These are phyloP conservation scores for Leptographium flavum DNA, from an alignment of 2,329 filamentous ascomycete species.

Conservation along the genomic window DNA sequence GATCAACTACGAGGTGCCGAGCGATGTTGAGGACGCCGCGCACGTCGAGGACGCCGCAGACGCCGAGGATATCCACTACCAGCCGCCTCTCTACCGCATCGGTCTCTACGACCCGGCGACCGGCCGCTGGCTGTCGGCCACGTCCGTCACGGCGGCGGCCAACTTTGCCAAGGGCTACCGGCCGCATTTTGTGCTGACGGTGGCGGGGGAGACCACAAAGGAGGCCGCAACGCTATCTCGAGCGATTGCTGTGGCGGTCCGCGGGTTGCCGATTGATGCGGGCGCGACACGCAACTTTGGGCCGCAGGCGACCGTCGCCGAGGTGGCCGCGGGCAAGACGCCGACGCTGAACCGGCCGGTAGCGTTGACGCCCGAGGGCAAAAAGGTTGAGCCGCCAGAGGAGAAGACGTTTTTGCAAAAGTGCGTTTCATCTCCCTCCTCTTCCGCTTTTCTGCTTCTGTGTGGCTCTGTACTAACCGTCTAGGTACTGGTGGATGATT, in stretches of 20 bases:
- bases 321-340: conserved; percentile 33
- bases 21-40: not conserved
- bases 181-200: conserved; percentile 38
- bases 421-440: conserved; percentile 26
- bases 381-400: conserved; percentile 33
- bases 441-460: not conserved
- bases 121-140: conserved; percentile 36
- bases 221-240: too few species aligned
- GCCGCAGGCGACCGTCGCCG: conserved; percentile 39
- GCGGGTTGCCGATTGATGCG: conserved; percentile 47
- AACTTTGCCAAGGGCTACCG: conserved; percentile 49
- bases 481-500: conserved; percentile 54
- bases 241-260: conserved; percentile 24
- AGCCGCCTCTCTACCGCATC: conserved; percentile 36
- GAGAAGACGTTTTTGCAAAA: conserved; percentile 56
- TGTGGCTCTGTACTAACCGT: not conserved
- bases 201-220: too few species aligned
- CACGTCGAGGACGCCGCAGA: not conserved
- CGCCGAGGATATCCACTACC: conserved; percentile 20
- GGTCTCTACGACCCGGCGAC: conserved; percentile 38
- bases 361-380: conserved; percentile 45
- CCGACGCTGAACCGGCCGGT: conserved; percentile 51
- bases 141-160: conserved; percentile 37
- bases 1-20: conserved; percentile 36
- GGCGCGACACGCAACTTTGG: conserved; percentile 52